A percentile compares a stretch with the other conserved stretches of the same genome.
phyloP scores from a whole-genome alignment of 805 yeast genomes.

The Lipomyces sp. region DNA sequence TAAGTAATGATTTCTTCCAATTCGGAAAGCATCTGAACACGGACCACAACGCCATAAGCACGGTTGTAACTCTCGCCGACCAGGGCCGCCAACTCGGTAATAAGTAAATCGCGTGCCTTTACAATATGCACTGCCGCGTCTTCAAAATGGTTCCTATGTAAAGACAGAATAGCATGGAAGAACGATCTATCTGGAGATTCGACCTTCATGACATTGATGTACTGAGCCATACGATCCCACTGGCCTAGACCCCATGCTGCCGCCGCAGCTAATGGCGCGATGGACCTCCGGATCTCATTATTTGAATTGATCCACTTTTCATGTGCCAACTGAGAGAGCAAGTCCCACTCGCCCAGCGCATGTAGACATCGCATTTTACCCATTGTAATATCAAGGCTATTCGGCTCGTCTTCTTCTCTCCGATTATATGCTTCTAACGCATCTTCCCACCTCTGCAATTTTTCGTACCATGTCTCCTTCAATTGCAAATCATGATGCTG shows the following conservation, averaged over 20 bases:
- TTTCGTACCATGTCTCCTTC: slow-evolving; percentile 98
- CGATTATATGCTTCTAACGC: slow-evolving; percentile 88
- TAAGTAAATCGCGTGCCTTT: slow-evolving; percentile 84
- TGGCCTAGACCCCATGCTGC: slow-evolving; percentile 98
- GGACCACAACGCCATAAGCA: slow-evolving; percentile 94
- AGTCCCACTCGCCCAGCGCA: slow-evolving; percentile 99
- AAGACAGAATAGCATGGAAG: slow-evolving; percentile 84
- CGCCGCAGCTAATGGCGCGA: slow-evolving; percentile 98
- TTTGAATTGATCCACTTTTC: slow-evolving; percentile 81
- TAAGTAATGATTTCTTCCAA: slow-evolving; percentile 91
- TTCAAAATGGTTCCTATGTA: slow-evolving; percentile 84
- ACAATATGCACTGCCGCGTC: slow-evolving; percentile 79
- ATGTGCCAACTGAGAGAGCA: slow-evolving; percentile 79
- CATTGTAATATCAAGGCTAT: slow-evolving; percentile 83
- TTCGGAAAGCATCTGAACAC: slow-evolving; percentile 97
- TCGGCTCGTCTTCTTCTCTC: slow-evolving; percentile 61
- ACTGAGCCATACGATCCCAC: slow-evolving; percentile 95
- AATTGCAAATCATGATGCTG: slow-evolving; percentile 78
- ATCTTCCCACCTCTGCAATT: slow-evolving; percentile 96
- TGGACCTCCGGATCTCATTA: slow-evolving; percentile 73
- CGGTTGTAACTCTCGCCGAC: slow-evolving; percentile 95
- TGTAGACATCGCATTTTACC: slow-evolving; percentile 98
- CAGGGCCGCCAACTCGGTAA: slow-evolving; percentile 90
- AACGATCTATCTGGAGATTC: slow-evolving; percentile 96
- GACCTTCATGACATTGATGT: slow-evolving; percentile 83